phyloP scores from a whole-genome alignment of 768 basidiomycete genomes.

The Mycena metata region DNA sequence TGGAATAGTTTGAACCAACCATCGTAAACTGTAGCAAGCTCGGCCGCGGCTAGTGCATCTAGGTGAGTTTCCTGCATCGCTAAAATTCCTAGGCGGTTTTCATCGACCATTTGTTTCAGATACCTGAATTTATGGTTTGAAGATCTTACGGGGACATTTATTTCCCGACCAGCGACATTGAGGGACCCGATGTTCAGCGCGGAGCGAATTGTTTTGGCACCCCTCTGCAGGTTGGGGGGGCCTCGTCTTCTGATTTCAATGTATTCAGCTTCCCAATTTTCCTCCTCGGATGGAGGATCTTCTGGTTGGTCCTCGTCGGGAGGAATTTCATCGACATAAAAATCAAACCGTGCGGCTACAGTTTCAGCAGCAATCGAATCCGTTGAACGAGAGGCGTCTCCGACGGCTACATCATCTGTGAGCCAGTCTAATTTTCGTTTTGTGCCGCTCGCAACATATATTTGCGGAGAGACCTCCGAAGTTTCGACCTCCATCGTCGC shows the following conservation, averaged over 20 bases:
- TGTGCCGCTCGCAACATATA: constrained; percentile 15
- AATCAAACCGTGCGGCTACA: constrained; percentile 4
- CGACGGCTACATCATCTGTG: constrained; percentile 2
- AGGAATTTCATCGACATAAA: background rate
- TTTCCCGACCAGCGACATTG: constrained; percentile 37
- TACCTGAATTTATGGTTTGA: constrained; percentile 37
- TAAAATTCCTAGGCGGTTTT: constrained; percentile 36
- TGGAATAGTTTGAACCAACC: constrained; percentile 22
- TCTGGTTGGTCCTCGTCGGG: too few relatives aligned
- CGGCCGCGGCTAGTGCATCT: background rate
- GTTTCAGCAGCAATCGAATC: background rate
- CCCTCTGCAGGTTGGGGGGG: background rate
- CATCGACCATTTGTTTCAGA: constrained; percentile 30
- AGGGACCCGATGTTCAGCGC: constrained; percentile 21
- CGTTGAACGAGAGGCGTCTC: background rate
- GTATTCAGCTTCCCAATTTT: background rate
- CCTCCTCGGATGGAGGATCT: too few relatives aligned
- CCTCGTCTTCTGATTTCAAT: too few relatives aligned
- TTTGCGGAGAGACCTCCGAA: background rate
- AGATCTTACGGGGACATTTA: background rate
- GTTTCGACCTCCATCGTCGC: constrained; percentile 12
- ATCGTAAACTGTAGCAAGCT: constrained; percentile 10
- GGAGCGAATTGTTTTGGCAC: constrained; percentile 24
- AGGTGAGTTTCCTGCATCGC: constrained; percentile 44
- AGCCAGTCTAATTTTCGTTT: constrained; percentile 24